Base-by-base conservation (phyloP, 257 asterid genomes). In the Rubia yunnanensis region DNA sequence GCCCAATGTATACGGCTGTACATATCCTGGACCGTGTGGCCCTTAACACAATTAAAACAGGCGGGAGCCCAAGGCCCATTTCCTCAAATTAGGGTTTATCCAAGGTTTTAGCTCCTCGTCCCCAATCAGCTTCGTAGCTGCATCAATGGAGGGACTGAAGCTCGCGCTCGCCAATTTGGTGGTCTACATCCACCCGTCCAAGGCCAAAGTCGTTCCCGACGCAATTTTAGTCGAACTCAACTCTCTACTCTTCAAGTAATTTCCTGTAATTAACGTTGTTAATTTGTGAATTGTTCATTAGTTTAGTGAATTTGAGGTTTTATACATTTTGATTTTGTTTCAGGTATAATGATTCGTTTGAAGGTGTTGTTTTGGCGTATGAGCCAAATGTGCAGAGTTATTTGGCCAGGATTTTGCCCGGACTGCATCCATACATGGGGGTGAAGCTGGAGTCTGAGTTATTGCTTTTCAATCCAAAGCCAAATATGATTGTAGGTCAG, bases 351-450 rank as follows among this genome's bases (percentile, higher is more conserved):
- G 95, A 89, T 71, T 56, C 79, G 11, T 83, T 87, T 67, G 91
- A 82, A 72, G 99, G 99, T 23, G 94, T 92, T 39, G 85, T 92
- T 13, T 72, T 92, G 82, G 96, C 96, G 7, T 89, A 89, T 64
- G 94, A 83, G 55, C 87, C 89, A 0, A 75, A 60, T 5, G 50
- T 73, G 26, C 71, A 64, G 24, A 71, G 83, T 65, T 55, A 50
- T 28, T 64, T 77, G 76, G 97, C 89, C 15, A 88, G 73, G 79
- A 72, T 90, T 72, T 72, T 83, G 4, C 90, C 94, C 0, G 99
- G 99, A 63, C 60, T 81, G 67, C 80, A 75, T 35, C 94, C 97
- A 8, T 82, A 75, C 64, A 73, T 94, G 44, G 88, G 90, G 9
- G 90, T 88, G 74, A 74, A 55, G 70, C 41, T 90, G 67, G 64